Base-by-base conservation (phyloP, 2,329 filamentous ascomycete genomes). In the Calonectria hongkongensis region DNA sequence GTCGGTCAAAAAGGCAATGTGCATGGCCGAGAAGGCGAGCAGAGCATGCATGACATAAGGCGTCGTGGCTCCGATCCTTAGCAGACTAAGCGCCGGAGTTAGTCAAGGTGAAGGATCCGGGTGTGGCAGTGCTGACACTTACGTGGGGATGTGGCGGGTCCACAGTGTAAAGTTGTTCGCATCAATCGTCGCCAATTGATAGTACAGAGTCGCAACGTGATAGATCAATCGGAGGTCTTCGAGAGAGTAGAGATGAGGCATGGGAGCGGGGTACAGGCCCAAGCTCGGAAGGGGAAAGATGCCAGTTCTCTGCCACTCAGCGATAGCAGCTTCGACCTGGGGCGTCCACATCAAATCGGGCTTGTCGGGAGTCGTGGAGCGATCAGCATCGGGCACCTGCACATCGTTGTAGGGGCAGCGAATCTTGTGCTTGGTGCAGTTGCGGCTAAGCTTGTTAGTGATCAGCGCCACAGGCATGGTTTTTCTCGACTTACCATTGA, bases 361-460 rank as follows among this genome's bases (percentile, higher is more conserved):
- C 84, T 90, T 92, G 75, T 92, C 91, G 76, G 90, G 91, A 50
- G 88, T 87, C 45, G 90, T 88, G 63, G 90, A 88, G 77, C 91
- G 87, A 78, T 92, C 89, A 78, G 91, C 88, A 77, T 94, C 92
- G 67, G 83, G 79, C 56, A 91, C 88, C 62, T 94, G 91, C 81
- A 93, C 92, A 83, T 98, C 96, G 89, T 98, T 97, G 88, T 98
- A 99, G 80, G 98, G 97, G 86, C 97, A 99, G 81, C 96, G 94
- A 80, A 97, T 97, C 87, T 98, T 98, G 87, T 99, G 97, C 87
- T 98, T 99, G 74, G 96, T 98, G 86, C 97, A 99, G 86, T 99
- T 99, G 81, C 95, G 95, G 87, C 96, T 98, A 81, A 30, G 25
- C n/a, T 12, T 36, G 27, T 65, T 54, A 71, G 64, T 45, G 21